These are phyloP conservation scores for Cryphonectria nitschkei DNA, from an alignment of 2,329 filamentous ascomycete species.

Conservation along the genomic window DNA sequence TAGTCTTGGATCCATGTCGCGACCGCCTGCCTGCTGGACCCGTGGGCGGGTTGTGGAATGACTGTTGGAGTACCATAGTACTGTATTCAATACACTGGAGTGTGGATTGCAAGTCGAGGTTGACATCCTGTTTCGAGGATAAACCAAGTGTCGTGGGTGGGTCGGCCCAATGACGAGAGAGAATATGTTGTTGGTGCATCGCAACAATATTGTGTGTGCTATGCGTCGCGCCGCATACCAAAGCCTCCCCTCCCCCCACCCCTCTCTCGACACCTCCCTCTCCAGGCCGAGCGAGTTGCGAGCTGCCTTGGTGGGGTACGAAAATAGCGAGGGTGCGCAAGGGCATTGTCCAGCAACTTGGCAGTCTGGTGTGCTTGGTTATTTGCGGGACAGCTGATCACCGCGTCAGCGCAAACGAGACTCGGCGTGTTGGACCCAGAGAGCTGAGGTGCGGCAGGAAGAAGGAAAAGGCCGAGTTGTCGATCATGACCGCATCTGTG, in stretches of 20 bases:
- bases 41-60: neutral
- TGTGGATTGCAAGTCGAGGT: neutral
- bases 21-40: neutral
- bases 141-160: neutral
- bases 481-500: constrained; percentile 16
- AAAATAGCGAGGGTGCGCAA: neutral
- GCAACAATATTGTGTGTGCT: neutral
- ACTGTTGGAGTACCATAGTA: neutral
- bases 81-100: neutral
- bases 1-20: neutral
- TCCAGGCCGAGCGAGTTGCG: neutral
- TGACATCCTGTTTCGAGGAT: neutral
- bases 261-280: neutral
- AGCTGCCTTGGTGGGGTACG: neutral
- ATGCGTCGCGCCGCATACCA: neutral
- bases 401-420: neutral
- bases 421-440: neutral
- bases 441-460: constrained; percentile 6
- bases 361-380: neutral
- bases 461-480: neutral
- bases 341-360: neutral
- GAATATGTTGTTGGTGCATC: neutral
- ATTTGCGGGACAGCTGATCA: neutral
- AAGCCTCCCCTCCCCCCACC: neutral
- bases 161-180: neutral